Evolutionary conservation across 2,329 filamentous ascomycete genomes (phyloP), one percentile per base, ranked within the genome.

Genomic region (Aspergillus flavus): DNA sequence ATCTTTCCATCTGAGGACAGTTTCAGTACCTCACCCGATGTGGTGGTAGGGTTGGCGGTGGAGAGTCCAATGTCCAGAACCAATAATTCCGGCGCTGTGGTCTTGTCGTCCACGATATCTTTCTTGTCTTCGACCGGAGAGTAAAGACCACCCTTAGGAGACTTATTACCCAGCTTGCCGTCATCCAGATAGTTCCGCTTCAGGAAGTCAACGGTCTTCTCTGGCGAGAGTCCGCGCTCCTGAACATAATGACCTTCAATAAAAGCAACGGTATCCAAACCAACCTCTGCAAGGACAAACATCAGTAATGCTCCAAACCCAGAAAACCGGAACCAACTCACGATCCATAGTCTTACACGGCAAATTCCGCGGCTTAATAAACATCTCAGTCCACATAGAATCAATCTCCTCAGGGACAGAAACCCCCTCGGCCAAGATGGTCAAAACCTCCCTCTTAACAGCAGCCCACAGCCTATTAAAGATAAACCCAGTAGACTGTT

Each of bases 381-480:
- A 81, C 59, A 75, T 71, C 57, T 82, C 76, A 14, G 61, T 66
- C 77, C 81, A 86, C 6, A 86, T 67, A 0, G 66, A 66, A 61
- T 86, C 84, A 32, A 86, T 80, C 59, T 84, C 80, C 26, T 79
- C 73, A 0, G 85, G 82, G 1, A 74, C 76, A 0, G 79, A 78
- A 0, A 86, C 82, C 0, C 79, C 84, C 56, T 86, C 84, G 0
- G 80, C 75, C 5, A 86, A 66, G 11, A 86, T 82, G 0, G 71
- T 78, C 57, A 86, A 64, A 1, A 74, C 71, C 66, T 87, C 84
- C 1, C 85, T 76, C 71, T 86, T 86, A 28, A 86, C 76, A 0
- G 84, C 84, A 1, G 85, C 85, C 84, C 85, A 87, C 0, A 87
- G 69, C 0, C 85, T 80, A 61, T 86, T 86, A 67, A 85, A 84